Base-by-base conservation (phyloP, 306 rosid genomes). In the Sicyos baderoa region DNA sequence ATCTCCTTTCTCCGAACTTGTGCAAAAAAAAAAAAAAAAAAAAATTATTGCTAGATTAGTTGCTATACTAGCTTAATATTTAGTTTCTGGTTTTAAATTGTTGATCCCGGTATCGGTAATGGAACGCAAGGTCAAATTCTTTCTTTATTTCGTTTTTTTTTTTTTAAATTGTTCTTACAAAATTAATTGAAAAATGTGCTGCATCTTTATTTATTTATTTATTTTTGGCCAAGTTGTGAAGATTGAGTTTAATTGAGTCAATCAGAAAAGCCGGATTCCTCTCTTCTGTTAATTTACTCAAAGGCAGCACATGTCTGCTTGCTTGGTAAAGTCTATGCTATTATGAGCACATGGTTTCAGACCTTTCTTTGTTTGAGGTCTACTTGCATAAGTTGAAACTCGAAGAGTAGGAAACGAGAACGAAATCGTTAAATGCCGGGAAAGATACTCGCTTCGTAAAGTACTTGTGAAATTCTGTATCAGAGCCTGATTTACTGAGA, bases 81-180 rank as follows among this genome's bases (percentile, higher is more conserved):
- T 5, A 6, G 44, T 37, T 37, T 37, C 7, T 6, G 44, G 44
- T 37, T 6, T 37, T 37, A 37, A 37, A 37, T 37, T 9, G 9
- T 37, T 37, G 44, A 37, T 37, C 44, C 0, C 8, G 50, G 50
- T 23, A 48, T 67, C 72, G 74, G 76, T n/a, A 58, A 75, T 35
- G 18, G 58, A 55, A 69, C 71, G 72, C 69, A 72, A 83, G 65
- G 77, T 7, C 74, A 72, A 62, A 23, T 67, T 66, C 42, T 47
- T 29, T 64, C 71, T 10, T 35, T 64, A 53, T 13, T 42, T 65
- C 2, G 9, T 37, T 37, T 8, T 37, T 5, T 37, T 37, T 12
- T 44, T 47, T 63, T 25, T 25, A 25, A 57, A 15, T 10, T 64
- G 51, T 74, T 40, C 35, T 60, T 21, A 29, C 45, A 16, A 15